A percentile compares a stretch with the other conserved stretches of the same genome.
Evolutionary conservation across 2,329 filamentous ascomycete genomes (phyloP).

Genomic region (Calonectria montana): DNA sequence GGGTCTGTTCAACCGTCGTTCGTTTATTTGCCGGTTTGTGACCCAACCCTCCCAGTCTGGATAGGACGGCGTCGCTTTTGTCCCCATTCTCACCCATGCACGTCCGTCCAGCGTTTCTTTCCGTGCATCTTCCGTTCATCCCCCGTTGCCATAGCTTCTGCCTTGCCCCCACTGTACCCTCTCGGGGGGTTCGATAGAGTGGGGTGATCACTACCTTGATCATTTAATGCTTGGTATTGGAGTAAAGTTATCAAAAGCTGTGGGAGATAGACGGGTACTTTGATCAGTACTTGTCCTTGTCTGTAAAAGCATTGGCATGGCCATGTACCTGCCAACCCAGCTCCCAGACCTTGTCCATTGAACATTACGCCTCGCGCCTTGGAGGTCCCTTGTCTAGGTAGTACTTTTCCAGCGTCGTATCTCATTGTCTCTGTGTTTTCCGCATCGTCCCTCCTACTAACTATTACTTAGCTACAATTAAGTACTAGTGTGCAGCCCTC

Average conservation of each 20-base stretch:
- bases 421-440: not conserved
- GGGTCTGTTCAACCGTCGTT: constrained; percentile 2
- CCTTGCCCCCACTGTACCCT: constrained; percentile 11
- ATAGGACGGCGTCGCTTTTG: not conserved
- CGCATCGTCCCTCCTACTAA: not conserved
- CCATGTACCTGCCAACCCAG: not conserved
- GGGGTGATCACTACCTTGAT: constrained; percentile 5
- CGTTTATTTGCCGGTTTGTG: constrained; percentile 5
- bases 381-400: constrained; percentile 1
- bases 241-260: not conserved
- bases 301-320: not conserved
- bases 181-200: not conserved
- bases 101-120: constrained; percentile 2
- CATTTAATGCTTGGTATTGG: not conserved
- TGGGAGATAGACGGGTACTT: constrained; percentile 1
- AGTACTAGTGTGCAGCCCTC: not conserved
- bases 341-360: not conserved
- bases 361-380: not conserved
- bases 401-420: not conserved
- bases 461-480: not conserved
- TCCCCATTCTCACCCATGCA: constrained; percentile 1
- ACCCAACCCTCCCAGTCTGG: not conserved
- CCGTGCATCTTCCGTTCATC: constrained; percentile 1
- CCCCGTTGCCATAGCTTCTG: constrained; percentile 11
- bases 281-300: not conserved